A percentile compares a stretch with the other conserved stretches of the same genome.
Evolutionary conservation across 83 land plant genomes (phyloP).

Genomic region (Picea abies): DNA sequence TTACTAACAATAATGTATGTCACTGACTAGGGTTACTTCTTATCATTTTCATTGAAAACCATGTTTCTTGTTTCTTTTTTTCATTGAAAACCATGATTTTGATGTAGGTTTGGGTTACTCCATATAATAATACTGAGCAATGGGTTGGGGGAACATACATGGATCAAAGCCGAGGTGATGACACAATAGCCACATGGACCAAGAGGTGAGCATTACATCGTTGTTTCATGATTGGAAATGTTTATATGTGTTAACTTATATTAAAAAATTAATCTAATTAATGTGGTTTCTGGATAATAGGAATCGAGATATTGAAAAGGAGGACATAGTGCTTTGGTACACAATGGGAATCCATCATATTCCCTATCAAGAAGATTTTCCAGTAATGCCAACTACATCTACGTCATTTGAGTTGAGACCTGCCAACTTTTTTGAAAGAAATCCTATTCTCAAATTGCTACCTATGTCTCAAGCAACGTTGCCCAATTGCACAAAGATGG

Average conservation of each 20-base stretch:
- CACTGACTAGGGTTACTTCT: background rate
- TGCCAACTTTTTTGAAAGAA: too few relatives aligned
- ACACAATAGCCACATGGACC: conserved; percentile 34
- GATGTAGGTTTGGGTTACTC: conserved; percentile 30
- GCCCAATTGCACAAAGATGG: too few relatives aligned
- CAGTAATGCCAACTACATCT: background rate
- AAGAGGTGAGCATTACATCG: conserved; percentile 10
- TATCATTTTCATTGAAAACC: background rate
- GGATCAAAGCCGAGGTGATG: conserved; percentile 34
- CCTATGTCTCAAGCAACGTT: too few relatives aligned
- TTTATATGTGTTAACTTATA: background rate
- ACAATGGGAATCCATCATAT: conserved; percentile 43
- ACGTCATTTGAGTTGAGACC: background rate
- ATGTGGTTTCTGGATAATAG: conserved; percentile 3
- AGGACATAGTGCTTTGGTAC: conserved; percentile 43
- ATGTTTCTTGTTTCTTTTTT: background rate
- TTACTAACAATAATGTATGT: conserved; percentile 2
- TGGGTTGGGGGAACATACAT: conserved; percentile 32
- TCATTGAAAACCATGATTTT: too few relatives aligned
- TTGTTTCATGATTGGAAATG: background rate
- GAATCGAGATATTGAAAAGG: conserved; percentile 37
- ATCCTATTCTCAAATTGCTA: too few relatives aligned
- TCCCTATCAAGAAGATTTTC: conserved; percentile 50
- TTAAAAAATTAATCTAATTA: background rate
- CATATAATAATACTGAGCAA: conserved; percentile 21